Base-by-base conservation (phyloP, 2,329 filamentous ascomycete genomes). In the Stachybotrys elegans region DNA sequence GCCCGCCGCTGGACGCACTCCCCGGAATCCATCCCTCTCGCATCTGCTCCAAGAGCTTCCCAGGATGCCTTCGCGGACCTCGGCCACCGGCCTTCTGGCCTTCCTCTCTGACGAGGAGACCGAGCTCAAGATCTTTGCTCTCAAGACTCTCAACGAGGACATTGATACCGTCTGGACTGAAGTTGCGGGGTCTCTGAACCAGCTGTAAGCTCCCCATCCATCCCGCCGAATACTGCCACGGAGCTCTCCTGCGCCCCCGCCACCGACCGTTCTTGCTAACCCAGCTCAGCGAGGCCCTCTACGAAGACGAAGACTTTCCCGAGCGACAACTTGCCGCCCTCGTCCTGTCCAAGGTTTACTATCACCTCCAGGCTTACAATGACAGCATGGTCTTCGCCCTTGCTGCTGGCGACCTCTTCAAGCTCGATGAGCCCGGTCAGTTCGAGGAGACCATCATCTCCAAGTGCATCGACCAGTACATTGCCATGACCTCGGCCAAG, bases 401-500 rank as follows among this genome's bases (percentile, higher is more conserved):
- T 37, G 91, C 90, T 47, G 91, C 93, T 20, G 93, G 93, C 48
- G 88, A 96, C 63, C 83, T 95, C 40, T 96, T 98, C 76, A 88
- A 94, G 71, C 80, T 97, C 53, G 88, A 96, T 59, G 79, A 84
- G 43, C 85, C 88, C 42, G 87, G 89, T 67, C 93, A 98, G 72
- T 98, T 95, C 61, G 93, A 98, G 68, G 91, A 98, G 72, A 98
- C 93, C 45, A 97, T 98, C 70, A 91, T 97, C 66, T 92, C 92
- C 48, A 96, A 94, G 78, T 98, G 93, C 62, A 83, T 98, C 60
- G 93, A 98, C 68, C 94, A 94, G 53, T 98, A 96, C 71, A 96
- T 98, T 60, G 84, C 88, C 47, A 78, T 91, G 35, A 76, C 73
- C 41, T 71, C 75, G 35, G 69, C 74, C 48, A 71, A 74, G 53